Evolutionary conservation across 2,329 filamentous ascomycete species (phyloP).

Genomic region (Penicillium sp.): DNA sequence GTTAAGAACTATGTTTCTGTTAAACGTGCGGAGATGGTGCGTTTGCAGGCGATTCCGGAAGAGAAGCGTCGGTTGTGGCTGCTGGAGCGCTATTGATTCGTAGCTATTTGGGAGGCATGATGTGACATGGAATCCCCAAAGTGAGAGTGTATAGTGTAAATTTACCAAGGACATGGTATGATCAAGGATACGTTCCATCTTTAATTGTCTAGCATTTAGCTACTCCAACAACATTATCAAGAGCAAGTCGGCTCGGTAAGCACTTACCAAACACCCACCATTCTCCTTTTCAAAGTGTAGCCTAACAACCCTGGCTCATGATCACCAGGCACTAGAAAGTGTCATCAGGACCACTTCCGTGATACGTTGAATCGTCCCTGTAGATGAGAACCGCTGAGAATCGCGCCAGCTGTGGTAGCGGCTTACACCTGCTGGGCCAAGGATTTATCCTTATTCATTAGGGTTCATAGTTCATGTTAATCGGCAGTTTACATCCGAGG

Average conservation of each 20-base stretch:
- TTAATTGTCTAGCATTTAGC: background rate
- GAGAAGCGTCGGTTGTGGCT: slow-evolving; percentile 35
- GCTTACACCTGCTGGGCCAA: too few species aligned
- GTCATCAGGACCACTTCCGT: background rate
- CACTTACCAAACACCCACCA: background rate
- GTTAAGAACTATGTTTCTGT: slow-evolving; percentile 29
- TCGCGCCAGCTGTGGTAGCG: too few species aligned
- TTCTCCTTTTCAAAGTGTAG: background rate
- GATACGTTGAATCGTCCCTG: background rate
- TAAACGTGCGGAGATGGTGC: slow-evolving; percentile 33
- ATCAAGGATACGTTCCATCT: background rate
- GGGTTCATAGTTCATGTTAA: too few species aligned
- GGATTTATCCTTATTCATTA: too few species aligned
- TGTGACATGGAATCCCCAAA: background rate
- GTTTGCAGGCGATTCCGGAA: slow-evolving; percentile 31
- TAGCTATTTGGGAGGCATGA: background rate
- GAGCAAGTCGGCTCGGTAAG: background rate
- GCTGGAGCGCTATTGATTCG: slow-evolving; percentile 35
- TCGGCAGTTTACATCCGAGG: too few species aligned
- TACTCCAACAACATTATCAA: background rate
- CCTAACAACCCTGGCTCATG: too few species aligned
- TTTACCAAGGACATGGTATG: too few species aligned
- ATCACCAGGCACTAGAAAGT: background rate
- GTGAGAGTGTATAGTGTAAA: too few species aligned
- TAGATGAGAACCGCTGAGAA: too few species aligned